Percentiles rank a stretch among this genome's conserved stretches.
Conservation (phyloP, 2,329 filamentous ascomycete species). For the Hymenoscyphus repandus region DNA sequence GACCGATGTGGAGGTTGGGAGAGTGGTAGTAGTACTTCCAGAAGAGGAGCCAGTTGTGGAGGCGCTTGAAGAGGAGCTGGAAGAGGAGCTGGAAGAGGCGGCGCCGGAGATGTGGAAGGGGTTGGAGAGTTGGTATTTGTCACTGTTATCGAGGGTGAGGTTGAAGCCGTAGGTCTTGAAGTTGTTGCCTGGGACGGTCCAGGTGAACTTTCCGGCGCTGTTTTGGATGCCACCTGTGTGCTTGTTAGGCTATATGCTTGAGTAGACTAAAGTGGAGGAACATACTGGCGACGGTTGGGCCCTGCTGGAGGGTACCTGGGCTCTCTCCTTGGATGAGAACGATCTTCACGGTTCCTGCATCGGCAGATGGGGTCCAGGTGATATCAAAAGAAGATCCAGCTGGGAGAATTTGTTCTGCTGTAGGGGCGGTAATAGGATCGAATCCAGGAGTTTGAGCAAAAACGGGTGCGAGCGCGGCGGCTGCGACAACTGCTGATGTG, state of each 20-base stretch:
- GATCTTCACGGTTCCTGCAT: constrained; percentile 45
- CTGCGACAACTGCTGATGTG: constrained; percentile 23
- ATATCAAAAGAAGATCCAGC: constrained; percentile 47
- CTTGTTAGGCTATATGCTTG: constrained; percentile 12
- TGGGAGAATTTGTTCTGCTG: constrained; percentile 37
- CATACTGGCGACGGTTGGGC: constrained; percentile 46
- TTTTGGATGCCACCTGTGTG: constrained; percentile 43
- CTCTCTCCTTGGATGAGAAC: constrained; percentile 48
- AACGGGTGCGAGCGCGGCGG: constrained; percentile 25
- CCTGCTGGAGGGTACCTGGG: constrained; percentile 39
- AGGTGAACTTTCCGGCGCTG: constrained; percentile 41
- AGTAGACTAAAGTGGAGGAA: constrained; percentile 16
- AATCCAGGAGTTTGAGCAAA: constrained; percentile 53
- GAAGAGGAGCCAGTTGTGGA: constrained; percentile 9
- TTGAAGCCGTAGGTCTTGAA: constrained; percentile 52
- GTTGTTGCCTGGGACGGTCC: constrained; percentile 45
- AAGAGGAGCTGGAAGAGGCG: constrained; percentile 7
- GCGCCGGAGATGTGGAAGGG: constrained; percentile 41
- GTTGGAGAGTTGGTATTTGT: constrained; percentile 58
- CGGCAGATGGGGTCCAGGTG: constrained; percentile 38
- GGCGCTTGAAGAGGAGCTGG: constrained; percentile 4
- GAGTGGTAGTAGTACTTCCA: constrained; percentile 3
- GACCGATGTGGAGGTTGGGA: constrained; percentile 6
- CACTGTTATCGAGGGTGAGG: constrained; percentile 45
- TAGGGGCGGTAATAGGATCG: constrained; percentile 47